These are phyloP conservation scores for Dactylorhiza incarnata DNA, from an alignment of 106 monocot species.

Conservation along the genomic window DNA sequence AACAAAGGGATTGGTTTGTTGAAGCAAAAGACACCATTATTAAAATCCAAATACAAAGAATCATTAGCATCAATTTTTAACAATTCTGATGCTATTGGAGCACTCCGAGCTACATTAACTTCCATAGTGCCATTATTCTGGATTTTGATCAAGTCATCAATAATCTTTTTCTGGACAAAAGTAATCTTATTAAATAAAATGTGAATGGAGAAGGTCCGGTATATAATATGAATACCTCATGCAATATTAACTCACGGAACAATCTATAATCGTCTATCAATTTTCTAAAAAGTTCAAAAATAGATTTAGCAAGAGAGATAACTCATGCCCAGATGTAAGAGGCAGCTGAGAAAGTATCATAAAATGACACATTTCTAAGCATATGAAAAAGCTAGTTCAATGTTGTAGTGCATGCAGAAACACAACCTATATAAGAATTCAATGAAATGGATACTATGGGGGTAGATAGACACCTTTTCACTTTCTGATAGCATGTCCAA, in stretches of 20 bases:
- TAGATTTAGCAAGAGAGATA: background rate
- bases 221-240: background rate
- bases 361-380: background rate
- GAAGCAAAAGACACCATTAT: constrained; percentile 16
- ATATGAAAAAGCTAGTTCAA: background rate
- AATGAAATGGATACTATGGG: background rate
- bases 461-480: constrained; percentile 43
- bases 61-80: constrained; percentile 69
- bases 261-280: background rate
- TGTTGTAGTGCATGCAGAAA: constrained; percentile 1
- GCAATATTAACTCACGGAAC: background rate
- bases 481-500: constrained; percentile 64
- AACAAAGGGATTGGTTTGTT: constrained; percentile 62
- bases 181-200: constrained; percentile 1
- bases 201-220: background rate
- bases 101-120: constrained; percentile 44
- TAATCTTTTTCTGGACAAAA: constrained; percentile 56
- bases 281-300: background rate
- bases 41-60: constrained; percentile 19
- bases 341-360: background rate
- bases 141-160: constrained; percentile 66
- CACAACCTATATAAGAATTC: background rate
- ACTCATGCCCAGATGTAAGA: background rate
- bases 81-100: constrained; percentile 75
- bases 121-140: constrained; percentile 83